Percentiles rank a stretch among this genome's conserved stretches.
phyloP scores from a whole-genome alignment of 768 basidiomycete genomes.

The Boletus huronensis region DNA sequence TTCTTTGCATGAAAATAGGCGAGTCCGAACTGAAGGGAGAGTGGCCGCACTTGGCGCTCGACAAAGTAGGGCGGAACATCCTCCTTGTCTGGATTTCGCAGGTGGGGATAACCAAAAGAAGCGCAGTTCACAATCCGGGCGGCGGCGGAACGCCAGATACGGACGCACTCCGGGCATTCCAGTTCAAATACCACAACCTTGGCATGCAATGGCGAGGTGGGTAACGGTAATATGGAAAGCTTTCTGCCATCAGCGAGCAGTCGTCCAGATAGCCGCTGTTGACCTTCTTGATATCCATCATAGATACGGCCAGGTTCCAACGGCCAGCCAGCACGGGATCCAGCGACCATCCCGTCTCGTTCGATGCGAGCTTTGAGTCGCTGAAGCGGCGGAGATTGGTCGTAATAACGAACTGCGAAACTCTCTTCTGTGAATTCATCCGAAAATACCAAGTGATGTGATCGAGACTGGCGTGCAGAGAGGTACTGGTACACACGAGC shows the following conservation, averaged over 20 bases:
- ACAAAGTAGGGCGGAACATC: background rate
- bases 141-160: conserved; percentile 38
- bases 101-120: background rate
- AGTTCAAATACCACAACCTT: conserved; percentile 39
- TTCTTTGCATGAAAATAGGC: background rate
- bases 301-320: background rate
- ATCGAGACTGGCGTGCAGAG: conserved; percentile 20
- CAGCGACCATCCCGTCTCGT: conserved; percentile 15
- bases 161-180: conserved; percentile 31
- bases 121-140: conserved; percentile 31
- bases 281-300: background rate
- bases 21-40: background rate
- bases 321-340: conserved; percentile 13
- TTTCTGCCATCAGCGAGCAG: background rate
- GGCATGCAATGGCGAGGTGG: conserved; percentile 28
- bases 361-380: conserved; percentile 29
- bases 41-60: background rate
- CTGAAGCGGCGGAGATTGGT: conserved; percentile 21
- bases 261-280: background rate
- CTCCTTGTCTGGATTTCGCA: no score
- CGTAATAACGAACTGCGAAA: conserved; percentile 37
- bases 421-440: conserved; percentile 12
- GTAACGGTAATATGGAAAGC: conserved; percentile 35
- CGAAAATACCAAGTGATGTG: conserved; percentile 32
- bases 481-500: conserved; percentile 30